Percentiles rank a stretch among this genome's conserved stretches.
Conservation (phyloP, 2,329 filamentous ascomycete species). For the Alternaria brassicicola region DNA sequence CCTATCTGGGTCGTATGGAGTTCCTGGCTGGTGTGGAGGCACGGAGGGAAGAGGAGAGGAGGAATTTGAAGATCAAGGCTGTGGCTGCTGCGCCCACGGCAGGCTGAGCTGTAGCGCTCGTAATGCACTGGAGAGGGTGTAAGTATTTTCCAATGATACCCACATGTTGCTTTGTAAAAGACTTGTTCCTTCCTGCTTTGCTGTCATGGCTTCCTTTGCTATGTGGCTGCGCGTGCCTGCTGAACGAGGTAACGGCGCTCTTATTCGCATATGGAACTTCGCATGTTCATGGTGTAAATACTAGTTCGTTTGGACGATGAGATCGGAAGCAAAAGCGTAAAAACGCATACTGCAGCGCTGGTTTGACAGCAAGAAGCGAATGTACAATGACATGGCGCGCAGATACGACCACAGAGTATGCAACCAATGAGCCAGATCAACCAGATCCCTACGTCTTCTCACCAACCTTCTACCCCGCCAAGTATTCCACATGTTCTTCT, state of each 20-base stretch:
- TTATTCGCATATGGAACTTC: neutral
- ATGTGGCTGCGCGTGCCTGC: neutral
- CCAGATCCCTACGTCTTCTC: neutral
- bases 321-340: neutral
- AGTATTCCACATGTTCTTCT: neutral
- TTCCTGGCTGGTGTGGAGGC: constrained; percentile 66
- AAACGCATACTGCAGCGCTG: neutral
- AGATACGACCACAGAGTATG: neutral
- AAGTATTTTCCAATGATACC: constrained; percentile 15
- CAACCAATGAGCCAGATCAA: neutral
- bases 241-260: neutral
- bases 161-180: neutral
- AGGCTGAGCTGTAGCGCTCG: neutral
- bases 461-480: neutral
- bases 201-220: neutral
- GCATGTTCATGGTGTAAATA: neutral
- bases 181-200: neutral
- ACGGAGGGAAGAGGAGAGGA: constrained; percentile 62
- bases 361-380: neutral
- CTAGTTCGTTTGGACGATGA: neutral
- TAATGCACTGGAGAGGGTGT: neutral
- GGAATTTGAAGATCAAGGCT: constrained; percentile 51
- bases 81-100: constrained; percentile 17
- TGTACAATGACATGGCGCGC: neutral
- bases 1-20: constrained; percentile 66